phyloP scores from a whole-genome alignment of 306 rosid species.

The Quillaja saponaria region DNA sequence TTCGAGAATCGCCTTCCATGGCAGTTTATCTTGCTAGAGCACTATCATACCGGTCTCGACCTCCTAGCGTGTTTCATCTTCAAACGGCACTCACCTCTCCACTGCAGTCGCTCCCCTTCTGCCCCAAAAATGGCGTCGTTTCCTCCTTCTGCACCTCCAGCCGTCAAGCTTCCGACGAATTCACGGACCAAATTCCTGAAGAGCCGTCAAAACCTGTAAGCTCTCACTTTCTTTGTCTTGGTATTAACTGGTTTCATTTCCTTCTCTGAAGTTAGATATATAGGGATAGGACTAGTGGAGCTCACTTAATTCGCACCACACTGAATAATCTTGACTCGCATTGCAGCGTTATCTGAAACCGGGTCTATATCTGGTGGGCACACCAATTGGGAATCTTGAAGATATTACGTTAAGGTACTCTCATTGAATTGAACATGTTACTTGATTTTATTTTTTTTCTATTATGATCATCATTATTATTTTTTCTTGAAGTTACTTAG shows the following conservation, averaged over 20 bases:
- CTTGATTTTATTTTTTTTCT: neutral
- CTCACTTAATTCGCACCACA: neutral
- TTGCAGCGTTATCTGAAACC: slow-evolving; percentile 59
- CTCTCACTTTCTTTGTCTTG: neutral
- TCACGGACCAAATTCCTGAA: slow-evolving; percentile 31
- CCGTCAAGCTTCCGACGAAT: slow-evolving; percentile 30
- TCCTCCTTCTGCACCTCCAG: slow-evolving; percentile 39
- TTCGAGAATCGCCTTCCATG: slow-evolving; percentile 57
- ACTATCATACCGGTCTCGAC: slow-evolving; percentile 32
- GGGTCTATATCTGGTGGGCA: slow-evolving; percentile 86
- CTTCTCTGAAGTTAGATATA: neutral
- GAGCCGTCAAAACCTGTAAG: slow-evolving; percentile 55
- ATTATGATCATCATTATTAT: neutral
- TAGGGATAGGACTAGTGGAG: neutral
- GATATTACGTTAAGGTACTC: slow-evolving; percentile 74
- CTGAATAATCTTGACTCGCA: slow-evolving; percentile 4
- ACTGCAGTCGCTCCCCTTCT: slow-evolving; percentile 21
- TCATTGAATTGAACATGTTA: neutral
- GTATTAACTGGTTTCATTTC: neutral
- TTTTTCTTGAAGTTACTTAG: too few species aligned
- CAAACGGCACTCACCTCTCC: slow-evolving; percentile 26
- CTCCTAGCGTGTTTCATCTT: slow-evolving; percentile 3
- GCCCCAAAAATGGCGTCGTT: slow-evolving; percentile 16
- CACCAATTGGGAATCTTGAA: slow-evolving; percentile 83
- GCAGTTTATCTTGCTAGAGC: slow-evolving; percentile 42